Evolutionary conservation across 495 filamentous ascomycete species (phyloP).

Genomic region (Penicillium steckii): DNA sequence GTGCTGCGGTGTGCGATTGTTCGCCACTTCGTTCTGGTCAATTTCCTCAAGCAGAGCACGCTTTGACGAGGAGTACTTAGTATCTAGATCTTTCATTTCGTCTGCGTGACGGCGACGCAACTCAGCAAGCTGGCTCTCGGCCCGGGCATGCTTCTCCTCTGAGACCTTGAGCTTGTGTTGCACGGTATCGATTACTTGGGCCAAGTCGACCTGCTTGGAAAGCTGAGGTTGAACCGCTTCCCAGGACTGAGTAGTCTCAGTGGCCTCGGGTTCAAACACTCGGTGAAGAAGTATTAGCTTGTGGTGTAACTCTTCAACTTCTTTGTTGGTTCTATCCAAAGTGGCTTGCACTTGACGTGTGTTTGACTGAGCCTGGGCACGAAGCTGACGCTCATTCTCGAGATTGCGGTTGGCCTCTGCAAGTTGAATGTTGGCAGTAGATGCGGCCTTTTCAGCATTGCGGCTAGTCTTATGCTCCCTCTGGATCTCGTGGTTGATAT

Average conservation of each 20-base stretch:
- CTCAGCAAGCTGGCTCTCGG: conserved; percentile 80
- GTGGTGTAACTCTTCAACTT: conserved; percentile 74
- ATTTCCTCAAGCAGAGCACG: conserved; percentile 81
- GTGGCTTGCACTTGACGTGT: conserved; percentile 75
- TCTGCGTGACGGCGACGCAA: conserved; percentile 70
- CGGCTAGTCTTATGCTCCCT: conserved; percentile 88
- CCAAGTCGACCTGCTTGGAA: conserved; percentile 71
- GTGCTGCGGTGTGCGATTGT: conserved; percentile 74
- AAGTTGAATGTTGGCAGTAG: conserved; percentile 75
- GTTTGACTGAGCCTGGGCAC: conserved; percentile 81
- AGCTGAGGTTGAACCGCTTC: conserved; percentile 60
- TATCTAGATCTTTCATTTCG: conserved; percentile 71
- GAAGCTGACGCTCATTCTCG: conserved; percentile 86
- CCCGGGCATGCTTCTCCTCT: conserved; percentile 77
- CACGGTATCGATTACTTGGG: conserved; percentile 84
- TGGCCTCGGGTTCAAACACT: conserved; percentile 77
- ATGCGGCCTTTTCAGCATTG: conserved; percentile 89
- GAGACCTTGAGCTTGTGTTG: conserved; percentile 83
- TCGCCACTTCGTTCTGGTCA: conserved; percentile 75
- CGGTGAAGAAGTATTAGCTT: conserved; percentile 81
- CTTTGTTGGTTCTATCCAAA: conserved; percentile 72
- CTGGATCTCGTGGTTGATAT: conserved; percentile 89
- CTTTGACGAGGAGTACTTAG: conserved; percentile 69
- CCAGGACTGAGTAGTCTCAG: conserved; percentile 58
- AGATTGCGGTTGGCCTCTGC: conserved; percentile 86